Base-by-base conservation (phyloP, 2,329 filamentous ascomycete genomes). In the Apiospora malaysiana region DNA sequence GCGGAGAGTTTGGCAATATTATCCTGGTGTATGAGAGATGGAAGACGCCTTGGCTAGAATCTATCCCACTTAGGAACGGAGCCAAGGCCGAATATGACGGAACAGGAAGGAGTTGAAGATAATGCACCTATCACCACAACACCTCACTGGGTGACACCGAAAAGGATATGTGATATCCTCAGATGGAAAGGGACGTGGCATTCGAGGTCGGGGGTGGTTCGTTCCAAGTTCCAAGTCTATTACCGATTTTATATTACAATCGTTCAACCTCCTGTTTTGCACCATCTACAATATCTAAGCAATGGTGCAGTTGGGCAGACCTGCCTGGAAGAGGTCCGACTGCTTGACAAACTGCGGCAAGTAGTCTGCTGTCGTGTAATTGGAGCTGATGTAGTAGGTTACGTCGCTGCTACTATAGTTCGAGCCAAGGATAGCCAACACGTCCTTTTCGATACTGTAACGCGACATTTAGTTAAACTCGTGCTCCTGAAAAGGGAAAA, bases 291-390 rank as follows among this genome's bases (percentile, higher is more conserved):
- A 6, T 6, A 32, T 32, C 32, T 40, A 63, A 21, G 56, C 66
- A 45, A 68, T 75, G 0, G 80, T 77, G 71, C 83, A 85, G 71
- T 82, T 77, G 8, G 81, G 75, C 68, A 79, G 71, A 10, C 79
- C 78, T 2, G 78, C 76, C 69, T 82, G 79, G 78, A 83, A 85
- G 2, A 63, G 46, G 2, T 75, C 71, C 27, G 78, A 78, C 37
- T 79, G 73, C 76, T 81, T 76, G 12, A 82, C 79, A 70, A 82
- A 85, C 23, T 81, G 78, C 8, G 82, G 76, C 68, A 84, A 76
- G 70, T 82, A 83, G 66, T 83, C 81, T 72, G 79, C 81, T 14
- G 81, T 81, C 3, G 78, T 82, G 71, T 83, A 83, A 71, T 81
- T 80, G 68, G 79, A 78, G 70, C 80, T 77, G 65, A 84, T 78